Evolutionary conservation across 306 rosid species (phyloP), one percentile per base, ranked within the genome.

Genomic region (Boehmeria nivea): DNA sequence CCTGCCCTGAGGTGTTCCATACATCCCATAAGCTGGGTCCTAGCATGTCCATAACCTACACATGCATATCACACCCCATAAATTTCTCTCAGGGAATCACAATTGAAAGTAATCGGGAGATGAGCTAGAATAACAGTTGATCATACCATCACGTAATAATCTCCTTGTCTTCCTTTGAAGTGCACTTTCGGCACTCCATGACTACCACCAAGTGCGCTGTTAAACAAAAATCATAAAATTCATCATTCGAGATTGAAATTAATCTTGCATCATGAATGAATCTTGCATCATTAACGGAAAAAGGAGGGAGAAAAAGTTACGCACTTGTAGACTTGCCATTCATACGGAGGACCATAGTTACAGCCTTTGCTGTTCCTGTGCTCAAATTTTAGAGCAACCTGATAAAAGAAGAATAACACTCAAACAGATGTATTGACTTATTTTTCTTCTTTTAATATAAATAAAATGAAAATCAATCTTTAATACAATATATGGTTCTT

Each of bases 11-110:
- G 72, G 94, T 42, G 73, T 90, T 90, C 99, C 99, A 87, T 14
- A 85, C 94, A 81, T 93, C 99, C 96, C 99, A 93, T 73, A 93
- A 72, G 66, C 95, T 93, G 36, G 99, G 99, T 18, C 99, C 99
- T 60, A 93, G 83, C 82, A 93, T 93, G 73, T 93, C 99, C 99
- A 93, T 93, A 58, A 93, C 99, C 96, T 93, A 76, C 67, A n/a
- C 68, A 16, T 26, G 63, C 33, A 62, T 15, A 60, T 61, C 31
- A 11, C 3, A 51, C 64, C 40, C 26, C 50, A 55, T n/a, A 54
- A 60, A 43, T 8, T 26, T 61, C 15, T 61, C 15, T 26, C 63
- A 33, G 39, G 16, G 38, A 57, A 23, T 53, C 16, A 33, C 23
- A 43, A 46, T 6, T 8, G 13, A 34, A 62, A 52, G 28, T 54